Conservation (phyloP, 371 early-diverging fungal genomes). For the Coemansia sp. region DNA sequence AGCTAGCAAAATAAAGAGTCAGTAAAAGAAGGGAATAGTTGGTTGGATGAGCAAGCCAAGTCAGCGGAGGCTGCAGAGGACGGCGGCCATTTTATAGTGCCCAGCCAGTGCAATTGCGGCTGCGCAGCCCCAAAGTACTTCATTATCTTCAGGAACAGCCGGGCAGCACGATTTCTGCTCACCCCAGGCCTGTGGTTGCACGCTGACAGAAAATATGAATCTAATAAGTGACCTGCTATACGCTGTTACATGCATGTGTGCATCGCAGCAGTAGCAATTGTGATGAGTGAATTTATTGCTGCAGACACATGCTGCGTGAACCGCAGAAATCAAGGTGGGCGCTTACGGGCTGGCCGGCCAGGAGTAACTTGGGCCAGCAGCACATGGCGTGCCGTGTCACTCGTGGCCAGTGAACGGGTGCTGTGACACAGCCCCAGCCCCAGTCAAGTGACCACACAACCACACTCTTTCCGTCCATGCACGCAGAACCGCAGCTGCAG, state of each 20-base stretch:
- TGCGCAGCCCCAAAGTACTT: background rate
- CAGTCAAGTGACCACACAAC: background rate
- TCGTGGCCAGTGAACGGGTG: background rate
- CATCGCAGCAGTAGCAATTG: conserved; percentile 14
- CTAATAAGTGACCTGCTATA: conserved; percentile 16
- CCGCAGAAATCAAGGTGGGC: background rate
- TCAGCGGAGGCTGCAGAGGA: background rate
- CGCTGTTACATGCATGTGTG: conserved; percentile 14
- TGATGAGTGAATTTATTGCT: conserved; percentile 10
- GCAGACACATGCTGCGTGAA: conserved; percentile 1
- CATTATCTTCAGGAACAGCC: background rate
- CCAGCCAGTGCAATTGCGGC: background rate
- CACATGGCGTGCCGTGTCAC: background rate
- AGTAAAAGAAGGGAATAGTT: background rate
- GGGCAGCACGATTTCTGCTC: background rate
- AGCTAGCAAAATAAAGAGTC: background rate
- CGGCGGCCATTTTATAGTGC: background rate
- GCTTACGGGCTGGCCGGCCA: background rate
- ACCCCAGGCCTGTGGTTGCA: conserved; percentile 1
- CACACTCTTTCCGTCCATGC: conserved; percentile 5
- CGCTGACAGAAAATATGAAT: conserved; percentile 10
- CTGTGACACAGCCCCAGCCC: conserved; percentile 1
- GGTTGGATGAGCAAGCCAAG: background rate
- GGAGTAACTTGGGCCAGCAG: background rate
- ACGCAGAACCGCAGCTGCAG: conserved; percentile 9